Evolutionary conservation across 2,329 filamentous ascomycete species (phyloP).

Genomic region (Arthrinium puccinioides): DNA sequence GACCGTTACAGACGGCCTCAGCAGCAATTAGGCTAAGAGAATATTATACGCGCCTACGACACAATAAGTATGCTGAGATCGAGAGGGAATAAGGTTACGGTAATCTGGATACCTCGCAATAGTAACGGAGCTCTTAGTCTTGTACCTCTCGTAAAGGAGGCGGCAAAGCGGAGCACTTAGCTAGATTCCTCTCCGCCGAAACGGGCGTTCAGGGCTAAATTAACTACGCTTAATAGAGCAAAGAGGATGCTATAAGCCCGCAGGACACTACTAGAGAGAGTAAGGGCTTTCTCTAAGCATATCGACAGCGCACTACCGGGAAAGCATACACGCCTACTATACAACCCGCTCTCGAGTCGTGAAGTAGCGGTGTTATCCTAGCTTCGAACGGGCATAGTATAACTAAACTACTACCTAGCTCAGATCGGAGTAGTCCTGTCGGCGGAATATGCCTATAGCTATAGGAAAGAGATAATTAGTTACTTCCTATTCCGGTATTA

Average conservation of each 20-base stretch:
- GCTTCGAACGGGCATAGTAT: not conserved
- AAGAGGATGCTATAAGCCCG: not conserved
- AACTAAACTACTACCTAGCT: not conserved
- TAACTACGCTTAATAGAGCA: conserved; percentile 2
- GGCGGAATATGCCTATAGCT: not conserved
- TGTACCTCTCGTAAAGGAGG: not conserved
- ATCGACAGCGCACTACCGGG: not conserved
- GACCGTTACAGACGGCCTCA: conserved; percentile 1
- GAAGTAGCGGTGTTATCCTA: not conserved
- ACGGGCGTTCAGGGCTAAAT: conserved; percentile 1
- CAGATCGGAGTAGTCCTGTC: not conserved
- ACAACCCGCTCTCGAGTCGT: not conserved
- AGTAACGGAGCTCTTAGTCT: not conserved
- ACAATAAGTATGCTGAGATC: not conserved
- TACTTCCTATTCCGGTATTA: not conserved
- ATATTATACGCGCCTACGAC: not conserved
- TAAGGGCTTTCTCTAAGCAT: not conserved
- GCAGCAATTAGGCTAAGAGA: conserved; percentile 1
- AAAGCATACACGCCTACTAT: not conserved
- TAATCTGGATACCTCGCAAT: conserved; percentile 1
- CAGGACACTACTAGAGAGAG: not conserved
- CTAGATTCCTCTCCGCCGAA: not conserved
- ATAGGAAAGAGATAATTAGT: not conserved
- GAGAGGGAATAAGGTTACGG: conserved; percentile 2
- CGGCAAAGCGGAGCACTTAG: not conserved